Evolutionary conservation across 139 green algal species (phyloP).

Genomic region (Chlorella sp.): DNA sequence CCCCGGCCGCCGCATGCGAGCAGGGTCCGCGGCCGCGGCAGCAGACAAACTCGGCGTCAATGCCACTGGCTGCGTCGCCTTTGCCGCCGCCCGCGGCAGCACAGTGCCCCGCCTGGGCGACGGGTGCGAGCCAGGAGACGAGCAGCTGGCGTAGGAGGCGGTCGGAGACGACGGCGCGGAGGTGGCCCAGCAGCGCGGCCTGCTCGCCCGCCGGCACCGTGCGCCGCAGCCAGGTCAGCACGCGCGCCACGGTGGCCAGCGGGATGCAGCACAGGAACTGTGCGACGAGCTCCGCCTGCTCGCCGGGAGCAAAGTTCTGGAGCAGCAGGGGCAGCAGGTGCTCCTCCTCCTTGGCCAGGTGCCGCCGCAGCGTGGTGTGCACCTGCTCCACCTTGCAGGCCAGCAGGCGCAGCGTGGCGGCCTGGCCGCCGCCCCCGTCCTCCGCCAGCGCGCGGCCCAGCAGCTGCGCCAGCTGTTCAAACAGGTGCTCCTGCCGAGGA

Average conservation of each 20-base stretch:
- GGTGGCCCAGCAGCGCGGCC: slow-evolving; percentile 42
- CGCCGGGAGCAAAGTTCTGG: slow-evolving; percentile 77
- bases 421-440: slow-evolving; percentile 40
- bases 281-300: slow-evolving; percentile 88
- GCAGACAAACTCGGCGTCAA: slow-evolving; percentile 23
- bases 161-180: slow-evolving; percentile 72
- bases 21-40: slow-evolving; percentile 9
- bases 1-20: too few relatives aligned
- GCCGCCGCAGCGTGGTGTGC: slow-evolving; percentile 87
- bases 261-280: slow-evolving; percentile 98
- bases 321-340: slow-evolving; percentile 95
- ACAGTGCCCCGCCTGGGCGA: not conserved
- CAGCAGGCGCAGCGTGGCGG: slow-evolving; percentile 49
- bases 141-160: slow-evolving; percentile 79
- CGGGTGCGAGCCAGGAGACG: slow-evolving; percentile 67
- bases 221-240: slow-evolving; percentile 81
- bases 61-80: not conserved
- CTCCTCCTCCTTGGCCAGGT: slow-evolving; percentile 96
- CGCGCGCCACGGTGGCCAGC: slow-evolving; percentile 72
- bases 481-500: slow-evolving; percentile 71
- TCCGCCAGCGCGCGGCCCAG: slow-evolving; percentile 54
- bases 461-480: slow-evolving; percentile 84
- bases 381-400: slow-evolving; percentile 52
- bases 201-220: slow-evolving; percentile 55
- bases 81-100: not conserved